phyloP scores from a whole-genome alignment of 495 filamentous ascomycete species.

The Penicillium maclennaniae region DNA sequence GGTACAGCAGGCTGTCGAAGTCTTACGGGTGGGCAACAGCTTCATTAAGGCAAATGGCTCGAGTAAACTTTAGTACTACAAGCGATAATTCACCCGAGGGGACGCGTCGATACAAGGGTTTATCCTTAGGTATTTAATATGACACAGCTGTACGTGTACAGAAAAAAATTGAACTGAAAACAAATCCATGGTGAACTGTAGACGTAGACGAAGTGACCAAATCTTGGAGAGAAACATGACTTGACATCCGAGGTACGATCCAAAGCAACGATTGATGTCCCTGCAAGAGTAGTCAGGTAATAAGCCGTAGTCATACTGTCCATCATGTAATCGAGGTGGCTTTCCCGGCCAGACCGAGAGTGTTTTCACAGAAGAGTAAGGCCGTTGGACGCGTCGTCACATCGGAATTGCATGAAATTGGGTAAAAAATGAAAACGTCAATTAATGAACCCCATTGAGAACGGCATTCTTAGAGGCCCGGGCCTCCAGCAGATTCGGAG shows the following conservation, averaged over 20 bases:
- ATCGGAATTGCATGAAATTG: neutral
- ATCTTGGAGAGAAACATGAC: neutral
- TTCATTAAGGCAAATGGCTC: slow-evolving; percentile 29
- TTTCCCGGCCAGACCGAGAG: neutral
- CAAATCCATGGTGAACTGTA: slow-evolving; percentile 10
- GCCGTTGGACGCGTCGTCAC: neutral
- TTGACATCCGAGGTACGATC: neutral
- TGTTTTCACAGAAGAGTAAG: neutral
- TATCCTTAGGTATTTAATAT: slow-evolving; percentile 22
- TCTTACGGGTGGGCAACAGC: slow-evolving; percentile 49
- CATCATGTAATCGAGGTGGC: neutral
- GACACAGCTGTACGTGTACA: slow-evolving; percentile 37
- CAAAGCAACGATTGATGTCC: neutral
- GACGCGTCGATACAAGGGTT: neutral
- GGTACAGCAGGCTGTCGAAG: slow-evolving; percentile 71
- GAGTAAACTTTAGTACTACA: slow-evolving; percentile 35
- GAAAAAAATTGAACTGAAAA: slow-evolving; percentile 22
- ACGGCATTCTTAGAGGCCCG: slow-evolving; percentile 43
- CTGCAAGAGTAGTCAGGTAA: neutral
- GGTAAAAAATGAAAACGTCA: slow-evolving; percentile 5
- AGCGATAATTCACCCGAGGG: neutral
- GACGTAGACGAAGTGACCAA: neutral
- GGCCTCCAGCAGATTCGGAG: slow-evolving; percentile 46
- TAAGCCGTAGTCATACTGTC: neutral
- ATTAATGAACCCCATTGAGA: slow-evolving; percentile 46